phyloP scores from a whole-genome alignment of 2,329 filamentous ascomycete genomes.

The Phaeomoniella chlamydospora region DNA sequence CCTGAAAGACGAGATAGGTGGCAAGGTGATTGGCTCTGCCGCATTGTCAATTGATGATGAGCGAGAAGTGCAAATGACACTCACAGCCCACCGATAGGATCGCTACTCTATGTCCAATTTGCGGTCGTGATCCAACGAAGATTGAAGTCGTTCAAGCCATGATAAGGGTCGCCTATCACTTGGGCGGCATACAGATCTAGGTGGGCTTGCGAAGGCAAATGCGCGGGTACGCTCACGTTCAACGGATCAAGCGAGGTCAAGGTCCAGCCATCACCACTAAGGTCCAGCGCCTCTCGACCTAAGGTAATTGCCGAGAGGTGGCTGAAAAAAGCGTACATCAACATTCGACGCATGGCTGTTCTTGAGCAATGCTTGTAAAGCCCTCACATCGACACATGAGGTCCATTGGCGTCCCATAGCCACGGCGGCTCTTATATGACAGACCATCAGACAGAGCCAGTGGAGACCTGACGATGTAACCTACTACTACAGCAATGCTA shows the following conservation, averaged over 20 bases:
- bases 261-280: slow-evolving; percentile 28
- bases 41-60: neutral
- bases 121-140: slow-evolving; percentile 42
- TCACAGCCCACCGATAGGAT: slow-evolving; percentile 26
- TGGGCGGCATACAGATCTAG: slow-evolving; percentile 40
- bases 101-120: slow-evolving; percentile 49
- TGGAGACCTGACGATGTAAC: too few relatives aligned
- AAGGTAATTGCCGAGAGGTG: too few relatives aligned
- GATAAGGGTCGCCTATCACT: slow-evolving; percentile 39
- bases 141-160: slow-evolving; percentile 44
- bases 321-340: too few relatives aligned
- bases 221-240: slow-evolving; percentile 38
- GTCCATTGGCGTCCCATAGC: too few relatives aligned
- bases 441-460: too few relatives aligned
- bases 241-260: slow-evolving; percentile 29
- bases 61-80: slow-evolving; percentile 6
- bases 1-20: slow-evolving; percentile 46
- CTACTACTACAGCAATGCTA: too few relatives aligned
- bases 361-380: too few relatives aligned
- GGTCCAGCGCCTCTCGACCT: slow-evolving; percentile 24
- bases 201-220: slow-evolving; percentile 44
- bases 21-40: slow-evolving; percentile 17
- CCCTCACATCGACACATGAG: too few relatives aligned
- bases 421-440: too few relatives aligned
- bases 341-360: too few relatives aligned